Percentiles rank a stretch among this genome's conserved stretches.
Conservation (phyloP, 768 basidiomycete species). For the Leccinellum albellum region DNA sequence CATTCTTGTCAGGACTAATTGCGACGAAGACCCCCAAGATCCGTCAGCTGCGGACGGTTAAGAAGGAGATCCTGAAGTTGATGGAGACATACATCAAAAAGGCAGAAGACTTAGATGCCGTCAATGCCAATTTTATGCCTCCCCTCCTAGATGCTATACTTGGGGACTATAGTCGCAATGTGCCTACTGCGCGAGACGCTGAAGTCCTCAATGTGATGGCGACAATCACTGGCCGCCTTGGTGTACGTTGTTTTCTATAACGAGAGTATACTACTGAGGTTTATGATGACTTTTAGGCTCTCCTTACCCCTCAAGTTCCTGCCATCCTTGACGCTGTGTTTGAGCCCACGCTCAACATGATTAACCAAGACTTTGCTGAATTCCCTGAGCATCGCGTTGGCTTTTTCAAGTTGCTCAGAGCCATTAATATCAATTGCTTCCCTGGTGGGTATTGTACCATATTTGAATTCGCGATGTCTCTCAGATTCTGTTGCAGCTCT, state of each 20-base stretch:
- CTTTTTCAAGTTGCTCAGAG: conserved; percentile 92
- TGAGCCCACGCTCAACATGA: conserved; percentile 96
- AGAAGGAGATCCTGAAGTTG: conserved; percentile 95
- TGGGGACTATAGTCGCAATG: conserved; percentile 95
- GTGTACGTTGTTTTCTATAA: conserved; percentile 50
- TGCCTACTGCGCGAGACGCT: conserved; percentile 89
- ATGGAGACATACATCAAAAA: conserved; percentile 98
- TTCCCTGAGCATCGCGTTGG: conserved; percentile 96
- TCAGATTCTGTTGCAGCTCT: conserved; percentile 44
- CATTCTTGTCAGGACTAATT: conserved; percentile 57
- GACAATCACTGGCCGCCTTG: conserved; percentile 84
- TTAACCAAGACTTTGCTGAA: conserved; percentile 99
- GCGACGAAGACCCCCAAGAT: conserved; percentile 98
- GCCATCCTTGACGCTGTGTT: conserved; percentile 96
- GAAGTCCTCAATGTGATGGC: conserved; percentile 98
- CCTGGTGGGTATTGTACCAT: conserved; percentile 58
- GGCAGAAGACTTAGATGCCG: conserved; percentile 92
- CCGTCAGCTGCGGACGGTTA: conserved; percentile 89
- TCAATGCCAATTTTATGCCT: conserved; percentile 90
- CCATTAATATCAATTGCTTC: conserved; percentile 93
- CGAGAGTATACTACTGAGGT: conserved; percentile 4
- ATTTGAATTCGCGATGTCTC: neutral
- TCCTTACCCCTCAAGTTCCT: conserved; percentile 90
- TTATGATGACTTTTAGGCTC: conserved; percentile 43
- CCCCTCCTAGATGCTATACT: conserved; percentile 94